phyloP scores from a whole-genome alignment of 2,329 filamentous ascomycete genomes.

The Colletotrichum sp. region DNA sequence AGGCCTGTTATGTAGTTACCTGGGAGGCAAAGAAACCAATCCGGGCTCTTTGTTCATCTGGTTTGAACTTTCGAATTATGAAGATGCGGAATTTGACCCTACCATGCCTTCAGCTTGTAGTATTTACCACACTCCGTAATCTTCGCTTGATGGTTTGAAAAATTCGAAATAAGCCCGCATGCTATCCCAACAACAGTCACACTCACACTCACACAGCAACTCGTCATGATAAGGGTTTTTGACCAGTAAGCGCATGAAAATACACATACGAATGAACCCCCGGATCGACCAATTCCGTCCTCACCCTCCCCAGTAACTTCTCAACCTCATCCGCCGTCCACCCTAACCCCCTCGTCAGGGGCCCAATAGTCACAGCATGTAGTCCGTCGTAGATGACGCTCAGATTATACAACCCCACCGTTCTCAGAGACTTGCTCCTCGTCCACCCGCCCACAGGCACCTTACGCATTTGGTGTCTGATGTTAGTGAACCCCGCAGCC shows the following conservation, averaged over 20 bases:
- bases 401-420: constrained; percentile 47
- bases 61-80: too few relatives aligned
- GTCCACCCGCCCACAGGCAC: constrained; percentile 62
- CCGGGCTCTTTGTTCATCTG: too few relatives aligned
- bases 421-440: constrained; percentile 45
- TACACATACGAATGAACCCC: constrained; percentile 3
- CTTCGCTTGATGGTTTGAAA: too few relatives aligned
- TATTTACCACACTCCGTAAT: too few relatives aligned
- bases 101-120: too few relatives aligned
- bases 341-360: constrained; percentile 45
- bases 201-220: not conserved
- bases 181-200: not conserved
- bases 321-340: constrained; percentile 52
- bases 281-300: not conserved
- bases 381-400: constrained; percentile 44
- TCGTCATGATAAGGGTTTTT: not conserved
- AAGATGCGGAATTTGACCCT: too few relatives aligned
- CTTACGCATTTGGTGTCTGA: constrained; percentile 56
- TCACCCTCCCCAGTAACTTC: constrained; percentile 30
- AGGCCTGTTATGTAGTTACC: too few relatives aligned
- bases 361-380: constrained; percentile 46
- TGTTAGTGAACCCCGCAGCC: constrained; percentile 59
- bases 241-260: not conserved
- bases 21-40: too few relatives aligned
- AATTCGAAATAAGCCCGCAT: too few relatives aligned